Base-by-base conservation (phyloP, 805 yeast species). In the Myxozyma geophila region DNA sequence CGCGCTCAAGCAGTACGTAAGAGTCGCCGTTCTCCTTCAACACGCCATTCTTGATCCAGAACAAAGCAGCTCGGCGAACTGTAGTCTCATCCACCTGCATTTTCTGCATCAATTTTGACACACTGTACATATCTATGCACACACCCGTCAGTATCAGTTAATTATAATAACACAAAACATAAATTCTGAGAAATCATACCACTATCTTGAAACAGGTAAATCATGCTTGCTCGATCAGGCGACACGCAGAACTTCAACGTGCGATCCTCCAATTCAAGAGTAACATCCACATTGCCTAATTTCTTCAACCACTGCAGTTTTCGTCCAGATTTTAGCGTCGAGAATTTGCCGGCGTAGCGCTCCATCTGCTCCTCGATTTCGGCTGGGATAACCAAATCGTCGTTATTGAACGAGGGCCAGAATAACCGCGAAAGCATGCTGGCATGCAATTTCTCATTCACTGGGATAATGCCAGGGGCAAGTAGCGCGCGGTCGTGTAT, bases 351-450 rank as follows among this genome's bases (percentile, higher is more conserved):
- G 9, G 81, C 76, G 70, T 84, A 90, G 0, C 70, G 66, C 1
- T 80, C 76, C 60, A 87, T 77, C 35, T 77, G 75, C 0, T 72
- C 50, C 36, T 78, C 72, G 1, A 91, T 74, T 0, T 60, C 70
- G 0, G 69, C 67, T 0, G 96, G 95, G 1, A 86, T 70, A 7
- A 70, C 73, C 68, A 85, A 81, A n/a, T 73, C 71, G 39, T 79
- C 80, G 6, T 77, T 74, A 36, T 78, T 70, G n/a, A 83, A 70
- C 4, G 80, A 72, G 0, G 92, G 90, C 99, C 99, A 93, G 73
- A 86, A 93, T 19, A 89, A 74, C 64, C 88, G 84, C 0, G 97
- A 91, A 10, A 93, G 76, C 19, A 91, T 80, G 2, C 87, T 80
- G 0, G 90, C 83, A 58, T 83, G 84, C 39, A 87, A 77, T 1